phyloP scores from a whole-genome alignment of 164 flowering plant species.

The Buxus sempervirens region DNA sequence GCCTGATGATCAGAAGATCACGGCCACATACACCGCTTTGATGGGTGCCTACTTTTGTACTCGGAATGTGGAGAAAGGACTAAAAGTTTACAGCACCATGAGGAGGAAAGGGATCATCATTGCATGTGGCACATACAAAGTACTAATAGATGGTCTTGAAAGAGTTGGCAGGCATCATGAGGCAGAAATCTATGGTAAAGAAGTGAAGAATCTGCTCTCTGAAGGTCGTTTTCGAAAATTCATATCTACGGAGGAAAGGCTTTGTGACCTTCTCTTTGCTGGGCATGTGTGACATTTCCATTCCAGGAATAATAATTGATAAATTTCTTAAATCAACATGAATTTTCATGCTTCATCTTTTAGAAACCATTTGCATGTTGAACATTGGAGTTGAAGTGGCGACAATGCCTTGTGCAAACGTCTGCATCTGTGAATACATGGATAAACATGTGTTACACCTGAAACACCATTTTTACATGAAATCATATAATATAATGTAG shows the following conservation, averaged over 20 bases:
- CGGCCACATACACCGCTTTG: constrained; percentile 64
- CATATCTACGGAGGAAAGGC: constrained; percentile 33
- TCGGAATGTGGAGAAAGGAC: constrained; percentile 57
- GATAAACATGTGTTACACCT: no score
- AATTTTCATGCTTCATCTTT: no score
- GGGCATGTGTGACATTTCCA: not conserved
- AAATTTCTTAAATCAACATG: no score
- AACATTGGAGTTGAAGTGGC: no score
- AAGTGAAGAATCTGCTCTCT: constrained; percentile 36
- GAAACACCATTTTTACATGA: no score
- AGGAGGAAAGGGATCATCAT: constrained; percentile 38
- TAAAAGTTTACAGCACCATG: constrained; percentile 55
- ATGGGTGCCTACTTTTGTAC: constrained; percentile 51
- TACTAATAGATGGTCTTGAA: constrained; percentile 61
- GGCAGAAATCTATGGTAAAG: constrained; percentile 43
- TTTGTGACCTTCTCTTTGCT: constrained; percentile 40
- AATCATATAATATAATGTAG: no score
- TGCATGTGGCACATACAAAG: constrained; percentile 55
- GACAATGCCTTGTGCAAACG: no score
- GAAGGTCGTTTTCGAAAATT: constrained; percentile 12
- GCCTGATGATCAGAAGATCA: constrained; percentile 47
- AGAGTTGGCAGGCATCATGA: constrained; percentile 38
- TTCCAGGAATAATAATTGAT: no score
- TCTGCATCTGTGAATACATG: no score
- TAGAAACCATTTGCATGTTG: no score